Percentiles rank a stretch among this genome's conserved stretches.
Conservation (phyloP, 2,329 filamentous ascomycete genomes). For the Colletotrichum spinosum region DNA sequence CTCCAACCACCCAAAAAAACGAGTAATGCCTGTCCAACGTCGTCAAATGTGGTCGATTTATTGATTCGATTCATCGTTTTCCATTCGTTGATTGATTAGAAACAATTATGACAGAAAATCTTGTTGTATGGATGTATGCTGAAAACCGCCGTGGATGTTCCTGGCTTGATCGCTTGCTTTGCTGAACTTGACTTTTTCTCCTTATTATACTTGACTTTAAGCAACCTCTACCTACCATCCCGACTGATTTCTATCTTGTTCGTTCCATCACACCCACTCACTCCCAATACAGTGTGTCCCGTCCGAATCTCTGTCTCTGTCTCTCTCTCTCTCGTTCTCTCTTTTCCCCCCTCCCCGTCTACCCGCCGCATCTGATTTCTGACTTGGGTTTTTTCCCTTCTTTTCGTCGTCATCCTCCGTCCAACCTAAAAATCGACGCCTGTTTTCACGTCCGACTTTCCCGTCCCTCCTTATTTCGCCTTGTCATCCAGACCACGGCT, state of each 20-base stretch:
- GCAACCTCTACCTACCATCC: constrained; percentile 1
- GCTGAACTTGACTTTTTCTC: neutral
- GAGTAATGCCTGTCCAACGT: neutral
- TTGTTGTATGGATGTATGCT: neutral
- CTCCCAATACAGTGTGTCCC: too few species aligned
- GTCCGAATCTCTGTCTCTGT: neutral
- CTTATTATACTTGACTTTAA: neutral
- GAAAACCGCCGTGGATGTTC: too few species aligned
- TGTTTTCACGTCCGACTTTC: too few species aligned
- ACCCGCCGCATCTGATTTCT: too few species aligned
- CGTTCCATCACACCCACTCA: constrained; percentile 17
- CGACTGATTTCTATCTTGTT: neutral
- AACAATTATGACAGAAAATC: neutral
- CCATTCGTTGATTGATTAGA: constrained; percentile 8
- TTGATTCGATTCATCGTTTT: constrained; percentile 24
- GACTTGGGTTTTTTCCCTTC: neutral
- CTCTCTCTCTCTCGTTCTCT: constrained; percentile 1
- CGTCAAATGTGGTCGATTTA: constrained; percentile 10
- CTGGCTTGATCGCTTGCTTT: too few species aligned
- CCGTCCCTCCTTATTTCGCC: too few species aligned
- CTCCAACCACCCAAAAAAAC: neutral
- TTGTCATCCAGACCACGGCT: neutral
- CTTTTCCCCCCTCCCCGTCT: neutral
- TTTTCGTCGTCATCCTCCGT: neutral
- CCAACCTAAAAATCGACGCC: neutral